Evolutionary conservation across 148 eudicot species (phyloP), one percentile per base, ranked within the genome.

Genomic region (Vaccinium vitisidaea): DNA sequence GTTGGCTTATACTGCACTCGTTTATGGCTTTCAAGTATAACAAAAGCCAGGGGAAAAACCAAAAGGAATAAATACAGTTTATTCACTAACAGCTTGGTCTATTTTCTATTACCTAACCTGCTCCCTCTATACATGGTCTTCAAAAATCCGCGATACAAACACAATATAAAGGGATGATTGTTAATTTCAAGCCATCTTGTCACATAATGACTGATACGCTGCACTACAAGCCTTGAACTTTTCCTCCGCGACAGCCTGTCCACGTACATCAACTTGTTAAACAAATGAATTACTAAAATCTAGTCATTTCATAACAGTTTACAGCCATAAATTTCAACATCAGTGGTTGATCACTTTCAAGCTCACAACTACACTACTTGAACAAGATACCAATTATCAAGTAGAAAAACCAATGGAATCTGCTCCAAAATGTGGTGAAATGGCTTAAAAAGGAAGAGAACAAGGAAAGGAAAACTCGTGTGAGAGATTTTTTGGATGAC

Each of bases 201-300:
- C 94, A 82, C 99, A 96, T 77, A 94, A 80, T 56, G 95, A 92
- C 83, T 96, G 95, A 90, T 96, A 96, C 23, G 99, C 99, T 56
- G 99, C 94, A 43, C 93, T 91, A 89, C 99, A 96, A 67, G 80
- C 91, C 93, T 96, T 96, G 89, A 96, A 96, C 65, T 93, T 96
- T 89, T 94, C 99, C 92, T 96, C 99, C 0, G 99, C 98, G 21
- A 75, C 88, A 39, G 87, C 93, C 99, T 94, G 93, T 80, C 27
- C 83, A 83, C 46, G 77, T 18, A 82, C 8, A 83, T 25, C 48
- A 73, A 67, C 48, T 39, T 54, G 71, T 65, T 76, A 77, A 27
- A 36, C 75, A 25, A 63, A 43, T 10, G 27, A 81, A 65, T 14
- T 43, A 55, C 55, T 25, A 14, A 49, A 21, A 74, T 36, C n/a